These are phyloP conservation scores for Trichophyton schoenleinii DNA, from an alignment of 2,329 filamentous ascomycete species.

Conservation along the genomic window DNA sequence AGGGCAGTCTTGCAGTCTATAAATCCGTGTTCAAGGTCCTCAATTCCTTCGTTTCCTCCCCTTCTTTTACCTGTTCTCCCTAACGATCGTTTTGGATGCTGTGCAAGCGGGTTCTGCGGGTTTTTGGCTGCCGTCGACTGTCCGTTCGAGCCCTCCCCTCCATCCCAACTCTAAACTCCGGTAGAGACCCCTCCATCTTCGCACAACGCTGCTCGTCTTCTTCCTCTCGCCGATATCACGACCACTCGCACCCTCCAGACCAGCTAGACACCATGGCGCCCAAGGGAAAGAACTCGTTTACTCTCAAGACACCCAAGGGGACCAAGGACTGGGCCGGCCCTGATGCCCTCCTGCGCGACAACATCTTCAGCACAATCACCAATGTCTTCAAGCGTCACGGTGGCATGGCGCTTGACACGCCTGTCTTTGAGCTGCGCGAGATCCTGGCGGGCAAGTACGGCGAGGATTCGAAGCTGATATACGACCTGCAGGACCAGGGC, in stretches of 20 bases:
- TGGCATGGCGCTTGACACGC: constrained; percentile 65
- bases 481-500: constrained; percentile 77
- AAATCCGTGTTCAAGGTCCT: neutral
- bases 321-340: constrained; percentile 75
- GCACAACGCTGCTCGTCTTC: neutral
- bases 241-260: neutral
- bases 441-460: constrained; percentile 84
- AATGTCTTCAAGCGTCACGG: constrained; percentile 75
- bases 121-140: neutral
- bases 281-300: constrained; percentile 41
- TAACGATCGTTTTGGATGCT: neutral
- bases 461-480: constrained; percentile 85
- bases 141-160: constrained; percentile 8
- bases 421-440: constrained; percentile 75
- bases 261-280: constrained; percentile 8
- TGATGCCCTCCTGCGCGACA: constrained; percentile 68
- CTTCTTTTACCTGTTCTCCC: neutral
- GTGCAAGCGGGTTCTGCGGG: neutral
- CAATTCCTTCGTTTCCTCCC: neutral
- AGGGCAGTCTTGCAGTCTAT: neutral
- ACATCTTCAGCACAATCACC: constrained; percentile 64
- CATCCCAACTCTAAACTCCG: constrained; percentile 5
- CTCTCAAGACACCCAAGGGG: constrained; percentile 80
- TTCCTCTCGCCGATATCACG: constrained; percentile 4
- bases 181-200: neutral